A percentile compares a stretch with the other conserved stretches of the same genome.
Conservation (phyloP, 331 rosid species). For the Dryas integrifolia region DNA sequence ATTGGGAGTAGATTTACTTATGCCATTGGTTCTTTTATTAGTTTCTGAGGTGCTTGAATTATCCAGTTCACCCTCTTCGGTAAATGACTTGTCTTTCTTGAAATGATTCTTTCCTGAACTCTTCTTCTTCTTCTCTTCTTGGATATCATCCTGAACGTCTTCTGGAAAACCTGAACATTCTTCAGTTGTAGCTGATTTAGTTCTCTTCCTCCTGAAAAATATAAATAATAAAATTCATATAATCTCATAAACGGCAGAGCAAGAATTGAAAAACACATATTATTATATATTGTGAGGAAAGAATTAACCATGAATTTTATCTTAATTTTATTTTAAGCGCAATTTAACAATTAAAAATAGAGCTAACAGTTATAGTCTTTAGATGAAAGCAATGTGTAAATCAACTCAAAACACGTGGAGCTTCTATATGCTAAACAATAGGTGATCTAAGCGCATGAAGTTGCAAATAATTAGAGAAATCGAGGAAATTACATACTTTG, state of each 20-base stretch:
- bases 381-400: not conserved
- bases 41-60: slow-evolving; percentile 27
- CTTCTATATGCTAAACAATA: not conserved
- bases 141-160: slow-evolving; percentile 27
- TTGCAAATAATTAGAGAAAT: not conserved
- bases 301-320: not conserved
- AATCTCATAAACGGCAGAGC: not conserved
- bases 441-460: not conserved
- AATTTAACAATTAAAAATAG: too few relatives aligned
- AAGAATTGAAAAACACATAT: not conserved
- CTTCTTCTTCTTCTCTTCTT: slow-evolving; percentile 37
- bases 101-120: slow-evolving; percentile 30
- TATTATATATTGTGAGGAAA: not conserved
- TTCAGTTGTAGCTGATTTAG: slow-evolving; percentile 40
- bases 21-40: slow-evolving; percentile 34
- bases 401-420: not conserved
- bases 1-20: slow-evolving; percentile 24
- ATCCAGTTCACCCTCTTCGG: slow-evolving; percentile 33
- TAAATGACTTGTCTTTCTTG: slow-evolving; percentile 41
- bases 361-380: too few relatives aligned
- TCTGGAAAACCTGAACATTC: slow-evolving; percentile 38
- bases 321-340: too few relatives aligned
- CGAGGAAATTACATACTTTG: slow-evolving; percentile 48
- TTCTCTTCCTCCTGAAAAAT: slow-evolving; percentile 65
- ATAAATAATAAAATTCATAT: slow-evolving; percentile 9